Percentiles rank a stretch among this genome's conserved stretches.
Evolutionary conservation across 305 asterid species (phyloP).

Genomic region (Fraxinus xanthoxyloides): DNA sequence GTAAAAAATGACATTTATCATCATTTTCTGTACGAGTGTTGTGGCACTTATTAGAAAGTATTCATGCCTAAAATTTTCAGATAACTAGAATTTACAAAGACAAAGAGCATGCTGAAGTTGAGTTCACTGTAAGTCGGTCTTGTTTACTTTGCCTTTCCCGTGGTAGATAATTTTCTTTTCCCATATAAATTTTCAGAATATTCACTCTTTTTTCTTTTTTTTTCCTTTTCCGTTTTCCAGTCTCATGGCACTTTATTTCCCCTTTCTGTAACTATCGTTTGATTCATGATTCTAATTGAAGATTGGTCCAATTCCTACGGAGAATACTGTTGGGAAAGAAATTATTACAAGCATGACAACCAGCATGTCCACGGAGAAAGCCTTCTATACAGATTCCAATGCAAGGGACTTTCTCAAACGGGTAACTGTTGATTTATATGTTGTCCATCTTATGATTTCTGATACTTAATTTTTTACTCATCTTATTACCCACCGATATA

Average conservation of each 20-base stretch:
- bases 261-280: neutral
- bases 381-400: conserved; percentile 78
- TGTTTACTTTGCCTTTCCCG: neutral
- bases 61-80: conserved; percentile 37
- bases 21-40: neutral
- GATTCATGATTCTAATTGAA: conserved; percentile 31
- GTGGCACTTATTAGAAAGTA: neutral
- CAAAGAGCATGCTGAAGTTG: conserved; percentile 81
- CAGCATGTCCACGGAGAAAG: conserved; percentile 59
- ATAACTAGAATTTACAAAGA: conserved; percentile 68
- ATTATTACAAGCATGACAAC: conserved; percentile 69
- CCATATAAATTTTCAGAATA: neutral
- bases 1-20: neutral
- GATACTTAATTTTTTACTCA: neutral
- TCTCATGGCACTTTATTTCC: neutral
- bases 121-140: conserved; percentile 64
- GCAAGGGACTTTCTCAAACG: conserved; percentile 88
- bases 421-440: conserved; percentile 31
- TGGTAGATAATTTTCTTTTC: neutral
- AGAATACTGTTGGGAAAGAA: conserved; percentile 75
- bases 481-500: neutral
- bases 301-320: conserved; percentile 77
- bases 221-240: neutral
- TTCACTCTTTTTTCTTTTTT: neutral
- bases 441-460: neutral